phyloP scores from a whole-genome alignment of 2,329 filamentous ascomycete genomes.

The Chrysosporium queenslandicum region DNA sequence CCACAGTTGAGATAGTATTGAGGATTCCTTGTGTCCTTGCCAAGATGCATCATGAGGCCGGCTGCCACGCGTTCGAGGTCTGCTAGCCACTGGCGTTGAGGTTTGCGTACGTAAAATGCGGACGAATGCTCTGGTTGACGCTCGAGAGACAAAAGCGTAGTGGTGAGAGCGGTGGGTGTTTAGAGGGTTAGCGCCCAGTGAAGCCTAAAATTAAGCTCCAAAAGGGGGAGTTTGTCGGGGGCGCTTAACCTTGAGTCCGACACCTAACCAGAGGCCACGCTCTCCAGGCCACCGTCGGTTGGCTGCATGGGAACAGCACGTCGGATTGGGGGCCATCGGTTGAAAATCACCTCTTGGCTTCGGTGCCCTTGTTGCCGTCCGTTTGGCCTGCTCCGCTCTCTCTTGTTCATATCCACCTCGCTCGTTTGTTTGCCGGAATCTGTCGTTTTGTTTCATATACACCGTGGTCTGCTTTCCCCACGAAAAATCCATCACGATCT shows the following conservation, averaged over 20 bases:
- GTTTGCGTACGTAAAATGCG: too few relatives aligned
- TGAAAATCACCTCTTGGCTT: slow-evolving; percentile 1
- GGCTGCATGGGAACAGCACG: background rate
- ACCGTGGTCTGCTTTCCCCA: background rate
- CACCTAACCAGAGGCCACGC: background rate
- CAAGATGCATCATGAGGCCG: background rate
- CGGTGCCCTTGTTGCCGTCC: background rate
- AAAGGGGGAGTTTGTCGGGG: background rate
- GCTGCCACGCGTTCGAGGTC: background rate
- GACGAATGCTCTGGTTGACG: too few relatives aligned
- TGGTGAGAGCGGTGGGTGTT: too few relatives aligned
- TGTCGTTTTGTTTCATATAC: background rate
- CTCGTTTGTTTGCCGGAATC: background rate
- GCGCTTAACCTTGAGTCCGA: background rate
- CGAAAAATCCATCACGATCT: background rate
- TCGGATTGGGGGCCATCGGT: background rate
- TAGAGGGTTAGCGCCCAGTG: background rate
- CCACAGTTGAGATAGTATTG: too few relatives aligned
- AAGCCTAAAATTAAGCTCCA: background rate
- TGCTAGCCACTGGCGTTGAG: background rate
- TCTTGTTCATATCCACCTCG: background rate
- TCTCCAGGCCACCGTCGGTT: background rate
- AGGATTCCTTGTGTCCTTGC: too few relatives aligned
- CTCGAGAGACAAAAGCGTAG: too few relatives aligned
- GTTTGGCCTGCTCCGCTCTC: too few relatives aligned